Base-by-base conservation (phyloP, 352 stramenopile species). In the Phytopythium oedochilum region DNA sequence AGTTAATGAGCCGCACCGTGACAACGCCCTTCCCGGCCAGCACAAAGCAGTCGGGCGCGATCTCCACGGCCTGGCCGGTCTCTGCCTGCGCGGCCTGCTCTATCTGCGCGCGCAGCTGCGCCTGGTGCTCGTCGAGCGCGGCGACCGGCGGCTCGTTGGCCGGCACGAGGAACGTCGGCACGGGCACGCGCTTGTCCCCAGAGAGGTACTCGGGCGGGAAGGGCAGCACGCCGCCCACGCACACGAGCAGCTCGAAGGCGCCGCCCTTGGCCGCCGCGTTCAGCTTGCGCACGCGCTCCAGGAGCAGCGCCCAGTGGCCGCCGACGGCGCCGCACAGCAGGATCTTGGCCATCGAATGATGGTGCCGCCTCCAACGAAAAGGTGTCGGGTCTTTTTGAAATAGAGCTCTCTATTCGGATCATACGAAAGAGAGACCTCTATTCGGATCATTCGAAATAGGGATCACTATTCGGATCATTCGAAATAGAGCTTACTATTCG, bases 271-370 rank as follows among this genome's bases (percentile, higher is more conserved):
- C 59, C 0, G 66, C 49, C 2, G 69, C 73, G 56, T 90, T 86
- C 12, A 94, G 69, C 61, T 90, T 92, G 25, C 76, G 64, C 45
- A 71, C 74, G 56, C 83, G 83, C 52, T 89, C 75, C 34, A 86
- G 86, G 5, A 94, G 63, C 52, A 77, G 51, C 50, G 73, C 47
- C 83, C 83, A 94, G 15, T 82, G 63, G 36, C 64, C 72, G 38
- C 78, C 58, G 38, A 90, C 77, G 17, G 77, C 71, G 1, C 83
- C 83, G 53, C 83, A 85, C 2, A 94, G 72, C 74, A 94, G 57
- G 17, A 94, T 53, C 62, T 92, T 91, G 32, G 75, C 68, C 83
- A 94, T 93, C 3, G 17, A n/a, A n/a, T n/a, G n/a, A n/a, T n/a
- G n/a, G n/a, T n/a, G n/a, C n/a, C n/a, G n/a, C n/a, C n/a, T n/a